Evolutionary conservation across 441 rosid species (phyloP).

Genomic region (Corymbia calophylla): DNA sequence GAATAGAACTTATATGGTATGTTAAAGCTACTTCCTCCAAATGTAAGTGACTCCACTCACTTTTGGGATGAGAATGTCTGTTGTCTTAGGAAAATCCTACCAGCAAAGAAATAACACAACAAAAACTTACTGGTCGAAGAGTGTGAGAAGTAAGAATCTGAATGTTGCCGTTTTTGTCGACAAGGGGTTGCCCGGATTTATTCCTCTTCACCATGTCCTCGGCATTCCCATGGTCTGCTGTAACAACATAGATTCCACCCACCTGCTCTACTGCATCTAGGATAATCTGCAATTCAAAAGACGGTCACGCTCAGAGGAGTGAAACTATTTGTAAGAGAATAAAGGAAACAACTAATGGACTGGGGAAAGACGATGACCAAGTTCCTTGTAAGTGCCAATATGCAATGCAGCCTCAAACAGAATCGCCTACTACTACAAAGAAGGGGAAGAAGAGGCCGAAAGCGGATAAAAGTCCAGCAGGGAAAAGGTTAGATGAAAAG

Average conservation of each 20-base stretch:
- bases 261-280: constrained; percentile 79
- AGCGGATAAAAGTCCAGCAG: neutral
- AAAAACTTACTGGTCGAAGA: constrained; percentile 67
- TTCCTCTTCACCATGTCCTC: constrained; percentile 97
- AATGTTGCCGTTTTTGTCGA: constrained; percentile 70
- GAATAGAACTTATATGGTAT: neutral
- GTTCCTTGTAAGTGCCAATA: neutral
- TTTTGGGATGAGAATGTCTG: neutral
- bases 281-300: constrained; percentile 47
- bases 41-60: neutral
- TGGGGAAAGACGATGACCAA: fast-evolving
- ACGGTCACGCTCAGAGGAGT: neutral
- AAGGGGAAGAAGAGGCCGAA: neutral
- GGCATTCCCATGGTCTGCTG: constrained; percentile 97
- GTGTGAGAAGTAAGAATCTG: constrained; percentile 98
- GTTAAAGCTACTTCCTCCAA: neutral
- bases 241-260: constrained; percentile 85
- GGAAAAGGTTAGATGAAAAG: neutral
- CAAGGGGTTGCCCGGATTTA: constrained; percentile 71
- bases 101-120: neutral
- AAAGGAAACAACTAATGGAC: neutral
- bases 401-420: neutral
- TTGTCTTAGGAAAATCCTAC: neutral
- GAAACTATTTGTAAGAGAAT: neutral
- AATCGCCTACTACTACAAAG: neutral